These are phyloP conservation scores for Wallacemonas rigidus DNA, from an alignment of 208 protist species.

Conservation along the genomic window DNA sequence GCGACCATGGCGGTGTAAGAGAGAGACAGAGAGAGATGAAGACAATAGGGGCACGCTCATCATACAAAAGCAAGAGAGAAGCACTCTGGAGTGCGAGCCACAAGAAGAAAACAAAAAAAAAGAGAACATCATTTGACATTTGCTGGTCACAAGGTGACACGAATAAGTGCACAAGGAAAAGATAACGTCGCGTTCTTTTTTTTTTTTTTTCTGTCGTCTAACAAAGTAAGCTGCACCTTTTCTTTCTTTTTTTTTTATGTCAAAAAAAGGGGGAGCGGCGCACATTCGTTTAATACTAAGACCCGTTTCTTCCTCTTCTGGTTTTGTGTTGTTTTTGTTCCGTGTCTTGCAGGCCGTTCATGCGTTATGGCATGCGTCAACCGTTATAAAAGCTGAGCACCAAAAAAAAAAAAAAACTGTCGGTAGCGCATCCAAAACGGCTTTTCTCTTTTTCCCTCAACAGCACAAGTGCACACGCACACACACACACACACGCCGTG, in stretches of 20 bases:
- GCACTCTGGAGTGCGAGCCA: no score
- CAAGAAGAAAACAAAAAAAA: neutral
- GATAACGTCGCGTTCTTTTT: neutral
- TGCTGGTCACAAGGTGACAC: no score
- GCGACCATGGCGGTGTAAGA: neutral
- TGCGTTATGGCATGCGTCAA: no score
- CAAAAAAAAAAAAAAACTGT: conserved; percentile 7
- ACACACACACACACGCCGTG: no score
- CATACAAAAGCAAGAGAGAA: no score
- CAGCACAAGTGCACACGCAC: no score
- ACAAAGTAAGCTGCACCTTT: neutral
- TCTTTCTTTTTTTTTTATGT: conserved; percentile 13
- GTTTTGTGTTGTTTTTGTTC: neutral
- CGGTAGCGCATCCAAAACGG: no score
- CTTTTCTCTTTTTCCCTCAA: no score
- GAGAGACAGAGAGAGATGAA: no score
- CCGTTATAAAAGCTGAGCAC: no score
- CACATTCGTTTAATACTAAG: conserved; percentile 13
- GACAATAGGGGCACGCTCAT: no score
- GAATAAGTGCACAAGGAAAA: neutral
- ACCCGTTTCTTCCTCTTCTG: conserved; percentile 9
- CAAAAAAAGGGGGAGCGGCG: neutral
- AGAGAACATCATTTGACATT: neutral
- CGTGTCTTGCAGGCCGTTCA: neutral
- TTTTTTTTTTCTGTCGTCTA: neutral